phyloP scores from a whole-genome alignment of 2,329 filamentous ascomycete genomes.

The Pezicula neosporulosa region DNA sequence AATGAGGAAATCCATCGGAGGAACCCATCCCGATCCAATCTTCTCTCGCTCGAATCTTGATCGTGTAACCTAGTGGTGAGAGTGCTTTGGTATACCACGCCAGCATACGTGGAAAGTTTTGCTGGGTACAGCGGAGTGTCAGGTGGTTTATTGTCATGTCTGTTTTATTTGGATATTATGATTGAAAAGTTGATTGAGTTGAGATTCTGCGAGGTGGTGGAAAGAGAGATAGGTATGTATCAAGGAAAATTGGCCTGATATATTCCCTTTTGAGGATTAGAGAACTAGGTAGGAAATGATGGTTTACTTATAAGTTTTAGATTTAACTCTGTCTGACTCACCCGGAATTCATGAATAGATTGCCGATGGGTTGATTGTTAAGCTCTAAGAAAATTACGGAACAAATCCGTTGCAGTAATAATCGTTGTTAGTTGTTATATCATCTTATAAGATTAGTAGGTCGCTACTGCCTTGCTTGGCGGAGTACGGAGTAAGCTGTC shows the following conservation, averaged over 20 bases:
- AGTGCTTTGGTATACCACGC: conserved; percentile 8
- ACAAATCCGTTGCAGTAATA: background rate
- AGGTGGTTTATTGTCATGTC: conserved; percentile 19
- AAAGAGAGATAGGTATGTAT: too few species aligned
- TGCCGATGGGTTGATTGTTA: too few species aligned
- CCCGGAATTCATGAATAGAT: too few species aligned
- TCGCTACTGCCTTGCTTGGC: background rate
- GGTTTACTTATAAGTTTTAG: too few species aligned
- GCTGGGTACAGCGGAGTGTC: background rate
- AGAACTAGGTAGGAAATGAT: too few species aligned
- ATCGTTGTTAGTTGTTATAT: background rate
- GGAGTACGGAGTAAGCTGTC: background rate
- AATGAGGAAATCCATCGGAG: conserved; percentile 10
- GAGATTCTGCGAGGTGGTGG: background rate
- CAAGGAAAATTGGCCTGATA: too few species aligned
- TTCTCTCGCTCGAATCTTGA: conserved; percentile 8
- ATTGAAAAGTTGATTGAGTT: background rate
- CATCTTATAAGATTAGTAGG: background rate
- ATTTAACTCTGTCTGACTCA: too few species aligned
- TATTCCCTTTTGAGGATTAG: too few species aligned
- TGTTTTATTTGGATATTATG: background rate
- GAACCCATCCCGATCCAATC: conserved; percentile 11
- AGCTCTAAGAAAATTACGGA: background rate
- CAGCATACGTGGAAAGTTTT: conserved; percentile 6
- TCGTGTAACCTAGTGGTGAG: conserved; percentile 11